Percentiles rank a stretch among this genome's conserved stretches.
phyloP scores from a whole-genome alignment of 73 alveolate genomes.

The Tetrahymena malaccensis region DNA sequence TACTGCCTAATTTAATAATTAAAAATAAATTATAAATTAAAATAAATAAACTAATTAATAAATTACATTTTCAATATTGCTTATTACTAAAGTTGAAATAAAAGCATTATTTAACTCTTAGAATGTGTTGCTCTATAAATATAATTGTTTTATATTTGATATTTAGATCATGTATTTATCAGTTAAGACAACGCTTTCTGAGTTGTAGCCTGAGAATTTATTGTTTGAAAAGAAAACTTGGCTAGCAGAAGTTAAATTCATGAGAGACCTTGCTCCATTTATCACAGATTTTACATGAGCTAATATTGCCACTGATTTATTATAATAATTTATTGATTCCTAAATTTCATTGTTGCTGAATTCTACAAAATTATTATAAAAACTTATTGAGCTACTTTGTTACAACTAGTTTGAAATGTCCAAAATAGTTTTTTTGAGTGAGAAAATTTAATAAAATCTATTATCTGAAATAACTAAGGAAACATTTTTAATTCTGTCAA shows the following conservation, averaged over 20 bases:
- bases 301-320: background rate
- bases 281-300: background rate
- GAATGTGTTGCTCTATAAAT: background rate
- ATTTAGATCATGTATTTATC: background rate
- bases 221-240: background rate
- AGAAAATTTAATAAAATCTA: background rate
- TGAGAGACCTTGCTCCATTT: background rate
- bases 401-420: background rate
- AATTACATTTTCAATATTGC: background rate
- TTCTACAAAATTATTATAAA: background rate
- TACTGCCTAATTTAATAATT: background rate
- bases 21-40: background rate
- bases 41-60: background rate
- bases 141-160: background rate
- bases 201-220: background rate
- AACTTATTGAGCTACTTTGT: background rate
- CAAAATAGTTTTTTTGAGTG: background rate
- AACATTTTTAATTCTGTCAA: background rate
- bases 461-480: background rate
- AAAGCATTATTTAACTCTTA: background rate
- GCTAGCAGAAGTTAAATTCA: background rate
- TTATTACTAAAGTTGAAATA: background rate
- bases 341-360: background rate
- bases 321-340: background rate
- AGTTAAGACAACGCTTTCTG: background rate